Evolutionary conservation across 1,139 yeast species (phyloP), one percentile per base, ranked within the genome.

Genomic region (Ogataea hybrid): DNA sequence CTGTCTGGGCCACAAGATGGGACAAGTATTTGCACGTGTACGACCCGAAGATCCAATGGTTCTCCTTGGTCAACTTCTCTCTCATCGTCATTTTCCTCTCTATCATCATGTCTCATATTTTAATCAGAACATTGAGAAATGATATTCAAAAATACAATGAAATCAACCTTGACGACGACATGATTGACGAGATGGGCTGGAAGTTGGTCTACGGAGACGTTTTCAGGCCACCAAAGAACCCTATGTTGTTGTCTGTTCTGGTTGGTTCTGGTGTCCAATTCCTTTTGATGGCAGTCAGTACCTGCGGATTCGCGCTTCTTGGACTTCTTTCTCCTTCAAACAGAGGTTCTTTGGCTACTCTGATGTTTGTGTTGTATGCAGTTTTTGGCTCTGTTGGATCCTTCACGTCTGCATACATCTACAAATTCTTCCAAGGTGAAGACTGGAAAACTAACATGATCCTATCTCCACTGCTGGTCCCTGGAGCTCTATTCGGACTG

Each of bases 1-100:
- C 94, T n/a, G 80, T 83, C 9, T 92, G 97, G 98, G 97, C 97
- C 25, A 92, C 97, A 1, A 81, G 99, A 69, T 92, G 99, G 99
- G 98, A 92, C 64, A 87, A 88, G 64, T 92, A 92, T 62, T 74
- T 92, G 58, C 95, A 88, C 58, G 94, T 85, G 28, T 84, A 82
- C 61, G 95, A 88, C 61, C 95, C 97, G 42, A 84, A 84, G 62
- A 84, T 92, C 55, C 97, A 92, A 68, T 90, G 97, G 98, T 85
- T 88, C 60, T 87, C 96, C 2, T 76, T 92, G 53, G 68, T 88
- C 55, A 88, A 89, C 66, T 88, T 94, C 52, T 81, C 95, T 9
- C 66, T 87, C 47, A 78, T 90, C 57, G 96, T 90, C 15, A 52
- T 87, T 20, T 77, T 86, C 54, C 73, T 90, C 52, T 84, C 94